Evolutionary conservation across 495 filamentous ascomycete species (phyloP), one percentile per base, ranked within the genome.

Genomic region (Tuber borchii): DNA sequence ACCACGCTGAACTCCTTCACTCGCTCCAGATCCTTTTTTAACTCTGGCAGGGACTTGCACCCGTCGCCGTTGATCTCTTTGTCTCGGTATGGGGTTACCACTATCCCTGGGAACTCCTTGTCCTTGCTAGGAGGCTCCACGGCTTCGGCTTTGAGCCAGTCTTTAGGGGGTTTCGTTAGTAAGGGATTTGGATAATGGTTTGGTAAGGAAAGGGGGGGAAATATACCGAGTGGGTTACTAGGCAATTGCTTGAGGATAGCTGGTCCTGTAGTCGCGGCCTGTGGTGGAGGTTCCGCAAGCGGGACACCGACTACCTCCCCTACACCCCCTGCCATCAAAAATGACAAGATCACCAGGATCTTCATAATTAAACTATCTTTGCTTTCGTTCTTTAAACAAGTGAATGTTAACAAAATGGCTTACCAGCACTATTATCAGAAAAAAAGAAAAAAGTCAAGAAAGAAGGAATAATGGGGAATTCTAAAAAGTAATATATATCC

Each of bases 1-100:
- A 95, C 72, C 39, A 44, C 45, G 42, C 74, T 76, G 39, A 76
- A 40, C 2, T 45, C 70, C 22, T 51, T 73, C 19, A 76, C 70
- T 16, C 40, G 34, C 14, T 17, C 34, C 31, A 76, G 31, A n/a
- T 76, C 74, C 4, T 73, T 56, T 22, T 61, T 26, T 31, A 76
- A 69, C 20, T 48, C 56, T 0, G 17, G 43, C 3, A 39, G 42
- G 4, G 9, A 34, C 70, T 76, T 76, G 22, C 71, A 73, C 7
- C 26, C 26, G 20, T 73, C 70, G 3, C 12, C 12, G n/a, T 31
- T 31, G 3, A 31, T 31, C 26, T 16, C n/a, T 22, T 56, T 76
- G 37, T 40, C 75, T 17, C 31, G 26, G 37, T 70, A 70, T 61
- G 75, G 71, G 14, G 75, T 73, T 17, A 69, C 72, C 2, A 73